Evolutionary conservation across 108 stramenopile species (phyloP).

Genomic region (Conticribra guillardii): DNA sequence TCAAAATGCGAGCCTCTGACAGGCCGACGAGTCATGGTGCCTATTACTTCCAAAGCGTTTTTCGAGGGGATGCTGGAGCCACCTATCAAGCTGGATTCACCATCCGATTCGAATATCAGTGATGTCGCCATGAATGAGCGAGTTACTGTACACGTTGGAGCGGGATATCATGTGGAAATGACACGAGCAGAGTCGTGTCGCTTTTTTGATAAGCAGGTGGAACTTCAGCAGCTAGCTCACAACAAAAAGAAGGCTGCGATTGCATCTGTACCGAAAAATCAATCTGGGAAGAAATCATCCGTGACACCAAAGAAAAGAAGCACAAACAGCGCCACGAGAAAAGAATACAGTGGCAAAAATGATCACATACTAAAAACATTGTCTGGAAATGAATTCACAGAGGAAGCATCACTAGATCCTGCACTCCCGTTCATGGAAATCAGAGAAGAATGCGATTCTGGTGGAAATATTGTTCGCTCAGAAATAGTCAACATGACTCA

Average conservation of each 20-base stretch:
- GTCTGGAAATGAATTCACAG: background rate
- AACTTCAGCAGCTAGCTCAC: background rate
- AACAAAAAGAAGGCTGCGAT: background rate
- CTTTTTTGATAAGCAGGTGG: conserved; percentile 17
- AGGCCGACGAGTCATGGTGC: conserved; percentile 41
- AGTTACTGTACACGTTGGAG: conserved; percentile 16
- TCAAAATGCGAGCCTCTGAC: conserved; percentile 11
- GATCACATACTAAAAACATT: background rate
- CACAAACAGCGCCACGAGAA: background rate
- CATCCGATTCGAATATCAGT: background rate
- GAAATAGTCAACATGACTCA: conserved; percentile 45
- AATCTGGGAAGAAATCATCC: background rate
- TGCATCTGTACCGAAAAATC: background rate
- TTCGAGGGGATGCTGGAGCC: conserved; percentile 47
- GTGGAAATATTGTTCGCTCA: conserved; percentile 21
- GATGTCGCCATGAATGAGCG: background rate
- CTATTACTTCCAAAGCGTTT: conserved; percentile 43
- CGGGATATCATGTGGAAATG: conserved; percentile 21
- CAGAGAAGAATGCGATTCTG: conserved; percentile 39
- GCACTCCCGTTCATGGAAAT: conserved; percentile 46
- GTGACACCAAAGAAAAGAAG: background rate
- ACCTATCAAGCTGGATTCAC: background rate
- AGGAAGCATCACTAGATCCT: background rate
- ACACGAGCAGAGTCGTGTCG: conserved; percentile 24
- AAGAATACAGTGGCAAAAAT: conserved; percentile 1